Evolutionary conservation across 2,329 filamentous ascomycete species (phyloP).

Genomic region (Trichophyton simii): DNA sequence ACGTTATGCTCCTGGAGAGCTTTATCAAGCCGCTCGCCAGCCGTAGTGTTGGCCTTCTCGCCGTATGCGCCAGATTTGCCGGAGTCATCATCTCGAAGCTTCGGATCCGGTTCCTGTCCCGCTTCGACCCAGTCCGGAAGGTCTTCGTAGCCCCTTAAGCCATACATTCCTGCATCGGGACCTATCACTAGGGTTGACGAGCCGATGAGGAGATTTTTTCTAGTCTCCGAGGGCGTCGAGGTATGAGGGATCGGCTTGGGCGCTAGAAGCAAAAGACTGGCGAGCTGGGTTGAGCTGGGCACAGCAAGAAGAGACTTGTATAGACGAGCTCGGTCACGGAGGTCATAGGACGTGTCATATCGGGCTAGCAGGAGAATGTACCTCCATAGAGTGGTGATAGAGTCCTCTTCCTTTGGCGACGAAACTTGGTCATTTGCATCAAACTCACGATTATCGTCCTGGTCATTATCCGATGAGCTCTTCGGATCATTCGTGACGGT

Average conservation of each 20-base stretch:
- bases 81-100: slow-evolving; percentile 50
- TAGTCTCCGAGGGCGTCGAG: slow-evolving; percentile 73
- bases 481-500: slow-evolving; percentile 10
- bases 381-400: slow-evolving; percentile 66
- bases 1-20: slow-evolving; percentile 33
- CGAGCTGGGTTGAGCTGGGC: slow-evolving; percentile 65
- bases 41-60: slow-evolving; percentile 37
- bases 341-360: slow-evolving; percentile 89
- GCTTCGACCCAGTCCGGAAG: slow-evolving; percentile 75
- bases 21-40: slow-evolving; percentile 32
- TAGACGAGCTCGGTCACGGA: slow-evolving; percentile 79
- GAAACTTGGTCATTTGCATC: slow-evolving; percentile 9
- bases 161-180: slow-evolving; percentile 58
- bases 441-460: slow-evolving; percentile 10
- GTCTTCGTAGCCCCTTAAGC: slow-evolving; percentile 63
- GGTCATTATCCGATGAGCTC: background rate
- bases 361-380: slow-evolving; percentile 75
- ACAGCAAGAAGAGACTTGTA: slow-evolving; percentile 74
- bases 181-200: slow-evolving; percentile 77
- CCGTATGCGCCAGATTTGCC: slow-evolving; percentile 25
- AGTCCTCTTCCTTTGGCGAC: slow-evolving; percentile 37
- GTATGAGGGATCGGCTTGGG: slow-evolving; percentile 89
- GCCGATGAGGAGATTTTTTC: slow-evolving; percentile 66
- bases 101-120: slow-evolving; percentile 66
- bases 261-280: slow-evolving; percentile 77